Percentiles rank a stretch among this genome's conserved stretches.
Conservation (phyloP, 495 filamentous ascomycete genomes). For the Penicillium chermesinum region DNA sequence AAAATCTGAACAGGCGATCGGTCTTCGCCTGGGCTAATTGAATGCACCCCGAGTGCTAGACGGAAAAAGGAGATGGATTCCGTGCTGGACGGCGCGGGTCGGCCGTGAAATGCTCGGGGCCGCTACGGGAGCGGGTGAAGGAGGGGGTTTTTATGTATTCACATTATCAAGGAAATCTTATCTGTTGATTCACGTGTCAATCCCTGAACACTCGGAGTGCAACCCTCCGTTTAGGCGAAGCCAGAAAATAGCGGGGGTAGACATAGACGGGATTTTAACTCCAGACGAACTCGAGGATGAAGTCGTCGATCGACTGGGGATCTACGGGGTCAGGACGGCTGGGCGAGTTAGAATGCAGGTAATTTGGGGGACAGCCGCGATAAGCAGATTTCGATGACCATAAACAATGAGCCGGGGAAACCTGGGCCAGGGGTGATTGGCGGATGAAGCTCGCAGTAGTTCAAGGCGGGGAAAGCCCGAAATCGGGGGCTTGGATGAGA, state of each 20-base stretch:
- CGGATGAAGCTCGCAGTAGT: conserved; percentile 12
- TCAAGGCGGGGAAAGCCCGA: conserved; percentile 26
- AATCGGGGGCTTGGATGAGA: conserved; percentile 34
- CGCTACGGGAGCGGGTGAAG: conserved; percentile 3
- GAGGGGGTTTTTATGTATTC: conserved; percentile 32
- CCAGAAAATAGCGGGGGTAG: background rate
- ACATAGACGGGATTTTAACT: background rate
- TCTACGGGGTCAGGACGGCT: background rate
- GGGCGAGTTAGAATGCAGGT: conserved; percentile 7
- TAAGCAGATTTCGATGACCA: conserved; percentile 25
- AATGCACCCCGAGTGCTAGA: background rate
- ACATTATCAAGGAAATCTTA: conserved; percentile 26
- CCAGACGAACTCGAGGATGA: background rate
- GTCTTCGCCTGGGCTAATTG: background rate
- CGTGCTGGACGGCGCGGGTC: too few species aligned
- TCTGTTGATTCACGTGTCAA: conserved; percentile 27
- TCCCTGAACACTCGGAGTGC: background rate
- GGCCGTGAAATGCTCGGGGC: background rate
- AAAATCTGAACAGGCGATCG: background rate
- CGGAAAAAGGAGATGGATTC: conserved; percentile 1
- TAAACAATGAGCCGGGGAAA: conserved; percentile 27
- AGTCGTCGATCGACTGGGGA: conserved; percentile 3
- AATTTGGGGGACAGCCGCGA: conserved; percentile 13
- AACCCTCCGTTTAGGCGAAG: background rate
- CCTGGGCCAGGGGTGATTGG: conserved; percentile 6